phyloP scores from a whole-genome alignment of 805 yeast genomes.

The Blastobotrys americana region DNA sequence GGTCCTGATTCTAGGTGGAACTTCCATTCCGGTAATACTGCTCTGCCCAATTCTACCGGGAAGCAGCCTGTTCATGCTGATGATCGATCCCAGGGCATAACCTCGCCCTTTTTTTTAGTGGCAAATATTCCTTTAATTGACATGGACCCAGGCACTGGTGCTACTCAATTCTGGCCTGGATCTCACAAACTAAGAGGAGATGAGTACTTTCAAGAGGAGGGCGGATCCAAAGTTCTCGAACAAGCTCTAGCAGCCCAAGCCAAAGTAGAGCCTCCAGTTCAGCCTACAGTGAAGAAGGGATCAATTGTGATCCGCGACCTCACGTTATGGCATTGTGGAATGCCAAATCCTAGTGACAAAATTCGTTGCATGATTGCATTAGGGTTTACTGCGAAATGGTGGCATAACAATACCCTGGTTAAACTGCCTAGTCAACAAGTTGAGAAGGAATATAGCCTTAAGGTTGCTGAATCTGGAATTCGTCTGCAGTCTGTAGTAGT shows the following conservation, averaged over 20 bases:
- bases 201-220: constrained; percentile 3
- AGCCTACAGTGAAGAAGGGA: constrained; percentile 14
- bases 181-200: constrained; percentile 12
- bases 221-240: constrained; percentile 2
- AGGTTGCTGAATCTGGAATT: background rate
- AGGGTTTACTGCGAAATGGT: constrained; percentile 16
- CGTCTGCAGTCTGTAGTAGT: background rate
- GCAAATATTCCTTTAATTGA: constrained; percentile 17
- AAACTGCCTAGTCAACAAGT: background rate
- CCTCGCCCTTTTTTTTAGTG: constrained; percentile 10
- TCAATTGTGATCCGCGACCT: constrained; percentile 18
- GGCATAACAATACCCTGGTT: constrained; percentile 3
- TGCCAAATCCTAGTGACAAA: constrained; percentile 15
- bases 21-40: constrained; percentile 15
- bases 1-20: constrained; percentile 15
- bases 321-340: constrained; percentile 18
- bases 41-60: constrained; percentile 8
- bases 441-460: background rate
- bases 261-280: constrained; percentile 13
- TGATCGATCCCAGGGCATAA: constrained; percentile 3
- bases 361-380: constrained; percentile 16
- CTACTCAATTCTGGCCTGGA: constrained; percentile 21
- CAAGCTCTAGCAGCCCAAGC: constrained; percentile 14
- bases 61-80: constrained; percentile 19
- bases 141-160: constrained; percentile 12